Percentiles rank a stretch among this genome's conserved stretches.
phyloP scores from a whole-genome alignment of 2,329 filamentous ascomycete species.

The Neoarthrinium moseri region DNA sequence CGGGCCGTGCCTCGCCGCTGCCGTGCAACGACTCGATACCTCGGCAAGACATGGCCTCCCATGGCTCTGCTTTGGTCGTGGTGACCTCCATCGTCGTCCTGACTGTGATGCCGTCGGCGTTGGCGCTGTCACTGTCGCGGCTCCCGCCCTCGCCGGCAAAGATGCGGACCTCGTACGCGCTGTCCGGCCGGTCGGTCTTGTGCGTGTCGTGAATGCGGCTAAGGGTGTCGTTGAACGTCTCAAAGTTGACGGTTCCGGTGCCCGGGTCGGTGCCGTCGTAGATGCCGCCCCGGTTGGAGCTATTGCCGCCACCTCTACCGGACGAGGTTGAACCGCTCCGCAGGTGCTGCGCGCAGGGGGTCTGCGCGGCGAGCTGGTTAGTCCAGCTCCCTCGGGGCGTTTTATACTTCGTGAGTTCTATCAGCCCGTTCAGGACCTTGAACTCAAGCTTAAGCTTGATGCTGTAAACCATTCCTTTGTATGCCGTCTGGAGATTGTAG shows the following conservation, averaged over 20 bases:
- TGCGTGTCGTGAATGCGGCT: background rate
- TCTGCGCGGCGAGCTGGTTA: background rate
- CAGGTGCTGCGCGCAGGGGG: background rate
- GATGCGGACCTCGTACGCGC: conserved; percentile 5
- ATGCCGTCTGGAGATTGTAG: conserved; percentile 19
- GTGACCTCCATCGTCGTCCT: conserved; percentile 1
- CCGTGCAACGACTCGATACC: background rate
- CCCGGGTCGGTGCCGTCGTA: conserved; percentile 5
- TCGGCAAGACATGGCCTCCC: background rate
- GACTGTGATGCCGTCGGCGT: background rate
- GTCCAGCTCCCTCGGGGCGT: background rate
- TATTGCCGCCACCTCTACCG: background rate
- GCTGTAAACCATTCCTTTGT: conserved; percentile 17
- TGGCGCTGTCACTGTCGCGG: background rate
- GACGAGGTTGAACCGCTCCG: background rate
- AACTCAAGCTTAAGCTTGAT: conserved; percentile 18
- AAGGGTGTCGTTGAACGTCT: conserved; percentile 4
- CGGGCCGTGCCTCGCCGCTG: background rate
- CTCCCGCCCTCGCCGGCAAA: background rate
- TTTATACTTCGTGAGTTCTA: conserved; percentile 13
- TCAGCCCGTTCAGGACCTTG: conserved; percentile 14
- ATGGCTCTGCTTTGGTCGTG: background rate
- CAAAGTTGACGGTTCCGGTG: conserved; percentile 1
- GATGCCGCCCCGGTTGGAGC: conserved; percentile 1
- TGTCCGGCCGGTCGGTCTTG: conserved; percentile 3